Conservation (phyloP, 2,329 filamentous ascomycete species). For the Scopulariopsis brevicaulis region DNA sequence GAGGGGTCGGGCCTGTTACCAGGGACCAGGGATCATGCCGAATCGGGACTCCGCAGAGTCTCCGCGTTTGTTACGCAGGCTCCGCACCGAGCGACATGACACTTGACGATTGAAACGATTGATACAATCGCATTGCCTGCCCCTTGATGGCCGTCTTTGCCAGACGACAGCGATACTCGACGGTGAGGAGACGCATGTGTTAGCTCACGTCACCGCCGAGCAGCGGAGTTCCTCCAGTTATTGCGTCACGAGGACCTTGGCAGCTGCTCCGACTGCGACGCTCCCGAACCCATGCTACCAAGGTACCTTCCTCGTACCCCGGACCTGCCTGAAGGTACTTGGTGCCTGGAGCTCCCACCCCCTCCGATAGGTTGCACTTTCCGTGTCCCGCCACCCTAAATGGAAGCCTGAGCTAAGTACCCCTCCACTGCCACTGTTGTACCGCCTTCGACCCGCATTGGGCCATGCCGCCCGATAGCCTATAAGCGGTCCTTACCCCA, state of each 20-base stretch:
- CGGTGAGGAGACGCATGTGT: not conserved
- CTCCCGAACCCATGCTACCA: not conserved
- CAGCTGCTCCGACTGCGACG: not conserved
- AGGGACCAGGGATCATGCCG: no score
- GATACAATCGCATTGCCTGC: no score
- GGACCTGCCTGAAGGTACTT: not conserved
- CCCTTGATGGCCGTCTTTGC: not conserved
- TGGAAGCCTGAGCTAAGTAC: not conserved
- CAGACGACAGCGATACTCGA: not conserved
- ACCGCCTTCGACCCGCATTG: not conserved
- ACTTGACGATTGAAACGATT: no score
- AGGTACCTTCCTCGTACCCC: not conserved
- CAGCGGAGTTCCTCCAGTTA: not conserved
- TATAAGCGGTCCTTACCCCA: not conserved
- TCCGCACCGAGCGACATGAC: no score
- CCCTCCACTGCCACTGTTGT: not conserved
- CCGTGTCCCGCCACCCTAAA: not conserved
- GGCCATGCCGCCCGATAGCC: not conserved
- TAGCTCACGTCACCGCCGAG: not conserved
- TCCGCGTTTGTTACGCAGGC: no score
- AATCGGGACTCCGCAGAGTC: no score
- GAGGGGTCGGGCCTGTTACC: no score
- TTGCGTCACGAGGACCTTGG: constrained; percentile 4
- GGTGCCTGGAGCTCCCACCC: not conserved
- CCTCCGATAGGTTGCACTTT: not conserved